Conservation (phyloP, 2,329 filamentous ascomycete species). For the Colletotrichum falcatum region DNA sequence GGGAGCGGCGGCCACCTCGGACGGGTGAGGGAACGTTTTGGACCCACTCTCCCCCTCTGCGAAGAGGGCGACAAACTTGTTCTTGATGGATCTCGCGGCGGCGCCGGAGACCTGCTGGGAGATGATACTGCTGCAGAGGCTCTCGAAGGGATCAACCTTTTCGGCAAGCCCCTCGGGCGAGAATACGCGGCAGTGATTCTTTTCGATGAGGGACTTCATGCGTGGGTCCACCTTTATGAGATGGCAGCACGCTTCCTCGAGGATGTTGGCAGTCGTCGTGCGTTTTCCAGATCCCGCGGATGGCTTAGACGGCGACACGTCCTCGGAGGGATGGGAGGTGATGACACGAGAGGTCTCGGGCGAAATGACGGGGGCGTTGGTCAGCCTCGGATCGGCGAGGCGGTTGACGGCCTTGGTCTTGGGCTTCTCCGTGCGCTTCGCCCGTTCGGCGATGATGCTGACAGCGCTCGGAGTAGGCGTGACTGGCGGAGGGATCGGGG, state of each 20-base stretch:
- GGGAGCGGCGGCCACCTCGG: conserved; percentile 73
- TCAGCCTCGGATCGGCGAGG: conserved; percentile 71
- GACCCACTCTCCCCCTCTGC: conserved; percentile 46
- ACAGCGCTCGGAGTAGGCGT: conserved; percentile 62
- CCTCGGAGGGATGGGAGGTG: conserved; percentile 61
- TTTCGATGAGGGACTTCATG: conserved; percentile 78
- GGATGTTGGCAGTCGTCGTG: conserved; percentile 77
- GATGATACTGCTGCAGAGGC: conserved; percentile 87
- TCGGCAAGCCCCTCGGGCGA: conserved; percentile 85
- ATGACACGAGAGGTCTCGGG: conserved; percentile 75
- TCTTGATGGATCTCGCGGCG: conserved; percentile 89
- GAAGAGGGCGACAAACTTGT: conserved; percentile 85
- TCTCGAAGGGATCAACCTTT: conserved; percentile 87
- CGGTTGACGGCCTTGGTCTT: conserved; percentile 60
- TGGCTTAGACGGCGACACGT: conserved; percentile 59
- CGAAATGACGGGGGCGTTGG: conserved; percentile 79
- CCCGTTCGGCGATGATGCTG: conserved; percentile 53
- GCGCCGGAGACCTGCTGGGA: conserved; percentile 96
- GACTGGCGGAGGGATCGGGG: conserved; percentile 50
- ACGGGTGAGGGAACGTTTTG: conserved; percentile 77
- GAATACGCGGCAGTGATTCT: conserved; percentile 83
- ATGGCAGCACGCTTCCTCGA: conserved; percentile 81
- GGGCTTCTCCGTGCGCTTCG: conserved; percentile 48
- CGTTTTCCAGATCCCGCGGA: conserved; percentile 45
- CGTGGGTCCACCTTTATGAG: conserved; percentile 79